Evolutionary conservation across 345 rosid genomes (phyloP), one percentile per base, ranked within the genome.

Genomic region (Camelina sativa): DNA sequence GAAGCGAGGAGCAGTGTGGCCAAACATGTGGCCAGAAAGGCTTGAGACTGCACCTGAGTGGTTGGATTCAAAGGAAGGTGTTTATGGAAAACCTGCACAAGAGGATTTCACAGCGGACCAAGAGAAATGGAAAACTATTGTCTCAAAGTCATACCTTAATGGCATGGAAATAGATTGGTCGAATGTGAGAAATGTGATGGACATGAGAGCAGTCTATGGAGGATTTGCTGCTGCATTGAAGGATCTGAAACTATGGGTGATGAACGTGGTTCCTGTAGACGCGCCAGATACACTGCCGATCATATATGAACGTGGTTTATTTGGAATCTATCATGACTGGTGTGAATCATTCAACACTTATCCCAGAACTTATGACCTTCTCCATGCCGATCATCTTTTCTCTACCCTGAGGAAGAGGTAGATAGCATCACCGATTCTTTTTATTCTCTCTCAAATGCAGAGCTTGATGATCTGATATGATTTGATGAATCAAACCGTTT

Each of bases 251-350:
- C 51, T 89, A 52, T 93, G 98, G 98, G 94, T 91, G 53, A 85
- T 93, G 97, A 93, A 88, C 58, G 89, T 88, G 10, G 91, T 93
- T 62, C 89, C 92, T 12, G 76, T 87, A 5, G 87, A 91, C 47
- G 84, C 90, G 12, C 84, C 92, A 0, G 95, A 91, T 79, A 93
- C 98, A 15, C 90, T 93, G 23, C 91, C 98, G 8, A 76, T 93
- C 32, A 91, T 93, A 32, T 91, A 82, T 22, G 98, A 93, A 76
- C 96, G 97, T n/a, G 97, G 98, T 67, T 81, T 93, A 53, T 83
- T 93, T 40, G 98, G 98, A 40, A 84, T 91, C 66, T 89, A 91
- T 80, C 98, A 93, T 73, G 96, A 93, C 51, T 91, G 97, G 97
- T 93, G 97, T 12, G 88, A 91, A 74, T 91, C 97, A 48, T 93